Conservation (phyloP, 148 eudicot species). For the Camellia sinensis region DNA sequence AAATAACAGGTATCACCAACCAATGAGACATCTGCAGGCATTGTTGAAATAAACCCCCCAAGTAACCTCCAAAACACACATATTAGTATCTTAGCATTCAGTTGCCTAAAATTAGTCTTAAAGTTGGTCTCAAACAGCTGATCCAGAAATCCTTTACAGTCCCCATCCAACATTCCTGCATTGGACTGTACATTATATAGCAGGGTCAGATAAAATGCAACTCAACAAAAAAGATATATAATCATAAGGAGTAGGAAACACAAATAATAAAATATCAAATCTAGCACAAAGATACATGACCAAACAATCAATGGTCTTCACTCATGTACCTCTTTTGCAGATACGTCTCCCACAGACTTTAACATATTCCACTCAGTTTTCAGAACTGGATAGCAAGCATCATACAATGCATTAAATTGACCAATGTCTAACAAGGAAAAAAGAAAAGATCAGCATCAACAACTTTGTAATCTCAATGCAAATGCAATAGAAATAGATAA, state of each 20-base stretch:
- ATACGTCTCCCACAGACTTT: conserved; percentile 27
- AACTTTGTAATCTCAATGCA: background rate
- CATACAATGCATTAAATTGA: conserved; percentile 31
- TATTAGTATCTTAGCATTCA: too few relatives aligned
- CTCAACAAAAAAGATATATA: too few relatives aligned
- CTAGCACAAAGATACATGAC: background rate
- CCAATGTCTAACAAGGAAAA: conserved; percentile 27
- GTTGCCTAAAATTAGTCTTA: too few relatives aligned
- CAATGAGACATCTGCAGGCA: too few relatives aligned
- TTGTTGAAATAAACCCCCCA: too few relatives aligned
- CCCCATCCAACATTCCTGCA: too few relatives aligned
- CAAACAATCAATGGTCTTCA: background rate
- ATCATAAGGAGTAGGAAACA: background rate
- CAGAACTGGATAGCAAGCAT: conserved; percentile 45
- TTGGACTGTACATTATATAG: too few relatives aligned
- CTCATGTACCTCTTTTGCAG: conserved; percentile 42
- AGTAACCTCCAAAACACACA: too few relatives aligned
- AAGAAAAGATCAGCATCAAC: background rate
- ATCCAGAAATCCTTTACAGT: too few relatives aligned
- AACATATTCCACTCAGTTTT: conserved; percentile 54
- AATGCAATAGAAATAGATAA: background rate
- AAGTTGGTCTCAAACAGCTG: conserved; percentile 30
- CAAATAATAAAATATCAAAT: background rate
- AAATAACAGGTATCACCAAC: too few relatives aligned
- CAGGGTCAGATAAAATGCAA: too few relatives aligned